Base-by-base conservation (phyloP, 108 stramenopile species). In the Cylindrotheca closterium region DNA sequence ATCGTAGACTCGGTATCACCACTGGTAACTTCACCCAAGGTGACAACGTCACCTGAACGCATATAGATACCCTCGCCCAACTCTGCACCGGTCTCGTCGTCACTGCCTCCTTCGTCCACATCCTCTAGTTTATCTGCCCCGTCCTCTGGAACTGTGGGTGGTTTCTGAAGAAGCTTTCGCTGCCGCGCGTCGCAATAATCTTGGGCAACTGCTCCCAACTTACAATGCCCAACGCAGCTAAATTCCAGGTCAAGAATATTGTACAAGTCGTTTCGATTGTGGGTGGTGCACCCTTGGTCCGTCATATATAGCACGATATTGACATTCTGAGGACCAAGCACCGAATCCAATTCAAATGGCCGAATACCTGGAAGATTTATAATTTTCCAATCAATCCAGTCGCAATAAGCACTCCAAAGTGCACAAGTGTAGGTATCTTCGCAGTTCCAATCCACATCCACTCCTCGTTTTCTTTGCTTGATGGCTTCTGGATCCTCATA, bases 351-450 rank as follows among this genome's bases (percentile, higher is more conserved):
- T 19, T 74, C 74, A 79, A 93, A 94, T 0, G 92, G 88, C 27
- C 84, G 74, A 45, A 94, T 87, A 0, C 88, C 93, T 17, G 93
- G 92, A 46, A 95, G 74, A 66, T 96, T 94, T 25, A 89, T 60
- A 37, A 76, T 63, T 32, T 70, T 68, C 92, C 95, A 94, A 27
- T 82, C 83, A 30, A 82, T 70, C 67, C 85, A 92, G 68, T 92
- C 91, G 22, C 84, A 73, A 57, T 92, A 92, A 4, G 87, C 85
- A 60, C 84, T 90, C 88, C 87, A 90, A 29, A 91, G 32, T 56
- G 88, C 72, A 73, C 94, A 78, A 18, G 93, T 94, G 65, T 96
- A 96, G 5, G 79, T 89, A 55, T 91, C 86, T 26, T 87, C 75
- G 0, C 86, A 81, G 47, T 83, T 91, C 86, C 88, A 96, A 18